Base-by-base conservation (phyloP, 129 eudicot species). In the Smallanthus sonchifolius region DNA sequence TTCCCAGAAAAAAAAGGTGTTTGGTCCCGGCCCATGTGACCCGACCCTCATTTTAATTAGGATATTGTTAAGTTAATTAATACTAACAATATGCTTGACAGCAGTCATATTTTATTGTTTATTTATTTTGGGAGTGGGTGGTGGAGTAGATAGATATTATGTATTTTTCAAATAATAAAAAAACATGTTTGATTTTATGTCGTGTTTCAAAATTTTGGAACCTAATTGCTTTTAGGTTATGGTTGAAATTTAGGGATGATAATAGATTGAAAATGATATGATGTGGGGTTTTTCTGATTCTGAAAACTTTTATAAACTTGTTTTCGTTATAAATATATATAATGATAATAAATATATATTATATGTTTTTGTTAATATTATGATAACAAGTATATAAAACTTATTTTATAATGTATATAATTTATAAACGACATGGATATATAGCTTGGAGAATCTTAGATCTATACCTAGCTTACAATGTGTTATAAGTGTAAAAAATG, bases 141-240 rank as follows among this genome's bases (percentile, higher is more conserved):
- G 67, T 78, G 82, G 82, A 64, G 72, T 72, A 60, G 82, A 78
- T 79, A 72, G 78, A 71, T 38, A 49, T 48, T 30, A 65, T 62
- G n/a, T 7, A 48, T 16, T 78, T 68, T 60, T 8, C 35, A 67
- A 47, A 70, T 32, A 48, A n/a, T n/a, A n/a, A 11, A 71, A 78
- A 78, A 60, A 14, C 55, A 47, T 59, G 72, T 70, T 52, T 70
- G 65, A 16, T 48, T 78, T 77, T 44, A 34, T 69, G 70, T 77
- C 44, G 43, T 45, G 34, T 16, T 76, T 45, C 51, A n/a, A 44
- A 48, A 36, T 17, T 47, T 55, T 77, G 20, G 70, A 70, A 64
- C 48, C 69, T 28, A 44, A 48, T n/a, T 10, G 6, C 60, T 59
- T 45, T 45, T 35, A 44, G 1, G 36, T 54, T 65, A 15, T 45